Conservation (phyloP, 805 yeast genomes). For the Lipomyces sp. region DNA sequence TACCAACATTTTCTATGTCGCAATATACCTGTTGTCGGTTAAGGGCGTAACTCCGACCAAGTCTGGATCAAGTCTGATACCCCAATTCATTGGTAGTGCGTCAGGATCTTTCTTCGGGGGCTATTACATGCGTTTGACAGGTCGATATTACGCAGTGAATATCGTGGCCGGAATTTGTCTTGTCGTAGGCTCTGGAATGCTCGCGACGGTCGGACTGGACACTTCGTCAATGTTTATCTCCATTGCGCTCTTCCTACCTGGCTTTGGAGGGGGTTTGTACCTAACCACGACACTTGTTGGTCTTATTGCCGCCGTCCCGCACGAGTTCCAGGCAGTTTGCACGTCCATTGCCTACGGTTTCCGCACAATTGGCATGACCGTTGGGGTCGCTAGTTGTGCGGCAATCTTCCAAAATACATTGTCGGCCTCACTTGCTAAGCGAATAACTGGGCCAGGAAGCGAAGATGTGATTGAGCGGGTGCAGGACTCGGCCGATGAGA, state of each 20-base stretch:
- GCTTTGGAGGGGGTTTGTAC: constrained; percentile 59
- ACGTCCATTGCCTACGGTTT: constrained; percentile 77
- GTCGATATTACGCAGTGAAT: constrained; percentile 42
- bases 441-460: constrained; percentile 21
- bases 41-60: constrained; percentile 56
- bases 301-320: constrained; percentile 64
- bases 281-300: constrained; percentile 65
- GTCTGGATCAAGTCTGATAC: constrained; percentile 55
- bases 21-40: constrained; percentile 65
- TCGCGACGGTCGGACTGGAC: constrained; percentile 9
- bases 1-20: constrained; percentile 66
- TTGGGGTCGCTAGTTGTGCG: constrained; percentile 64
- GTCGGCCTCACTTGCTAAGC: constrained; percentile 31
- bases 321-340: constrained; percentile 66
- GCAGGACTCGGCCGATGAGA: constrained; percentile 16
- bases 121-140: constrained; percentile 65
- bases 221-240: constrained; percentile 5
- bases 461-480: constrained; percentile 16
- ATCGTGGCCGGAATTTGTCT: constrained; percentile 12
- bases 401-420: constrained; percentile 58
- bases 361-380: constrained; percentile 68
- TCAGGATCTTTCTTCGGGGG: constrained; percentile 71
- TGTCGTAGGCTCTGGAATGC: constrained; percentile 10
- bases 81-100: constrained; percentile 68
- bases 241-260: constrained; percentile 51